Evolutionary conservation across 306 rosid genomes (phyloP).

Genomic region (Prunus dulcis): DNA sequence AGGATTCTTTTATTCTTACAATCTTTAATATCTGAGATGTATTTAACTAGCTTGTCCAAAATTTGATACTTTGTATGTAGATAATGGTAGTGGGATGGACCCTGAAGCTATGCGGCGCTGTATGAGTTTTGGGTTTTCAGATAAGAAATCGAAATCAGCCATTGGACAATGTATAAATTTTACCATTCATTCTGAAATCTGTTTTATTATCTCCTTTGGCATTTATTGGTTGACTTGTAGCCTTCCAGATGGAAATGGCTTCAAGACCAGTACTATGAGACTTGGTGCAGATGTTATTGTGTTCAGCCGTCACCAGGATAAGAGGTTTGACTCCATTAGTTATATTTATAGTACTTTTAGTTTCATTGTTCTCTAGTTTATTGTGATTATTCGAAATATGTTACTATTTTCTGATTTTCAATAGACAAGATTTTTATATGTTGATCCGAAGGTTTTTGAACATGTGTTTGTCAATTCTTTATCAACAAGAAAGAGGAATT

Average conservation of each 20-base stretch:
- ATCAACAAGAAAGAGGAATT: no score
- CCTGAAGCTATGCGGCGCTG: conserved; percentile 82
- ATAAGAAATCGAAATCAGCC: conserved; percentile 63
- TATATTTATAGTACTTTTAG: neutral
- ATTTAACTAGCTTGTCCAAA: conserved; percentile 8
- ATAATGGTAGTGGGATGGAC: conserved; percentile 92
- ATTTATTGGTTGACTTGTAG: conserved; percentile 40
- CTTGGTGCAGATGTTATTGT: conserved; percentile 94
- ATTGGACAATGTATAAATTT: conserved; percentile 80
- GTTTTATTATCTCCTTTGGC: conserved; percentile 15
- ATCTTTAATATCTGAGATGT: neutral
- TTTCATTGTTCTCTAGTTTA: neutral
- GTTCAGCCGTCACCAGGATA: conserved; percentile 60
- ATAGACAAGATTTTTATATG: no score
- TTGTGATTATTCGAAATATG: neutral
- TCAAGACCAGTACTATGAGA: conserved; percentile 97
- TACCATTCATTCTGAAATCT: conserved; percentile 23
- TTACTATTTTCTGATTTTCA: neutral
- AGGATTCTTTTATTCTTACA: neutral
- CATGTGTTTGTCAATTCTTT: no score
- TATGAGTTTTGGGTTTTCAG: conserved; percentile 96
- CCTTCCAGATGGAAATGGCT: conserved; percentile 94
- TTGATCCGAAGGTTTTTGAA: no score
- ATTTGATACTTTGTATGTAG: conserved; percentile 38
- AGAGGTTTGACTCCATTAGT: conserved; percentile 46